Conservation (phyloP, 257 asterid genomes). For the Nicotiana sylvestris region DNA sequence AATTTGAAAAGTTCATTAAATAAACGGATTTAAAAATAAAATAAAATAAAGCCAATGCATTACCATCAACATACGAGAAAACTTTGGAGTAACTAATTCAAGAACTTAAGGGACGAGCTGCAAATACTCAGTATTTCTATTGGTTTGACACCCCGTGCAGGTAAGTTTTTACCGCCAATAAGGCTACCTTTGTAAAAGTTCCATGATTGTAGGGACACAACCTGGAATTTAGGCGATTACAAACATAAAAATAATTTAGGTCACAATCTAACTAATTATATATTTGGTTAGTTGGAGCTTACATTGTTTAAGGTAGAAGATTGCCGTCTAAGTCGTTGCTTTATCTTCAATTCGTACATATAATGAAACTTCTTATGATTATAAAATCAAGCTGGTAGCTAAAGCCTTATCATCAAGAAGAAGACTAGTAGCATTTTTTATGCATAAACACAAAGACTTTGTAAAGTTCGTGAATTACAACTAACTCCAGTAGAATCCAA, state of each 20-base stretch:
- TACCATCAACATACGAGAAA: too few species aligned
- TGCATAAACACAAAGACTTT: background rate
- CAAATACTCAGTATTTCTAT: background rate
- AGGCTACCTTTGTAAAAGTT: background rate
- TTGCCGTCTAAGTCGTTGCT: background rate
- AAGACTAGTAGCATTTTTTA: background rate
- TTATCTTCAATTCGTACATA: background rate
- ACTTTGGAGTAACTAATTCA: too few species aligned
- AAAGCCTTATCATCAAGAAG: background rate
- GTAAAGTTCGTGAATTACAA: background rate
- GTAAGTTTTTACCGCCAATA: background rate
- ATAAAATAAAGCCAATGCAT: too few species aligned
- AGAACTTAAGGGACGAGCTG: too few species aligned
- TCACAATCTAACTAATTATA: background rate
- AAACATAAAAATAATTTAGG: background rate
- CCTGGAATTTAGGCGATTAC: background rate
- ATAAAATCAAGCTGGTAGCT: background rate
- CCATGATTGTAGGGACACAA: background rate
- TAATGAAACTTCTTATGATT: background rate
- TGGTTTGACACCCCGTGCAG: too few species aligned
- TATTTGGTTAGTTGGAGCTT: background rate
- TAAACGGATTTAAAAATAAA: too few species aligned
- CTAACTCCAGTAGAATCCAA: background rate
- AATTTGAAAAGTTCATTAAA: too few species aligned
- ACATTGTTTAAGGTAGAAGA: background rate